Conservation (phyloP, 2,329 filamentous ascomycete species). For the Fusarium praegraminearum region DNA sequence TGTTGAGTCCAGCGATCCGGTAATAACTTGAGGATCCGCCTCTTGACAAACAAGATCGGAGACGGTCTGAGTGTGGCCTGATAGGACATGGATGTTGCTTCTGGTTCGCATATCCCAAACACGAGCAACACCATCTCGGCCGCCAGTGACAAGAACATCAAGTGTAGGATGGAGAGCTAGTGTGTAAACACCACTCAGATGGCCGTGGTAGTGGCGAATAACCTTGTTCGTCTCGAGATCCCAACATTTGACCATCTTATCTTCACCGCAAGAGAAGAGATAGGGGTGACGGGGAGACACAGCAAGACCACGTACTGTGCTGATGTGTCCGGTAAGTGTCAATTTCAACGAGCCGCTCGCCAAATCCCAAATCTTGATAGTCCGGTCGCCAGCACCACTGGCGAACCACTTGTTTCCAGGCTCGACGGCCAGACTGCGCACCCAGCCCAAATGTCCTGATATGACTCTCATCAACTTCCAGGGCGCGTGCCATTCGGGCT, state of each 20-base stretch:
- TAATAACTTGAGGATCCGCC: constrained; percentile 95
- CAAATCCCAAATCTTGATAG: constrained; percentile 99
- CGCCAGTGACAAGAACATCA: constrained; percentile 94
- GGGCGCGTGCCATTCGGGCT: constrained; percentile 95
- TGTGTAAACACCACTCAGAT: constrained; percentile 95
- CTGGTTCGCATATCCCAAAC: constrained; percentile 99
- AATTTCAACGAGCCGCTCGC: constrained; percentile 86
- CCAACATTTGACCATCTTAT: constrained; percentile 99
- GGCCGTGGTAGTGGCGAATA: constrained; percentile 96
- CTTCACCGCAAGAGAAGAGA: constrained; percentile 96
- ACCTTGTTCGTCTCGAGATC: constrained; percentile 99
- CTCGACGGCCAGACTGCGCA: constrained; percentile 88
- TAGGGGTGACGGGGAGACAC: constrained; percentile 96
- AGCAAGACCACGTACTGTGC: constrained; percentile 89
- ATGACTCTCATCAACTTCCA: constrained; percentile 99
- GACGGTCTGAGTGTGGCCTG: constrained; percentile 91
- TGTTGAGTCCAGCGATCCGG: constrained; percentile 90
- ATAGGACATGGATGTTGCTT: constrained; percentile 93
- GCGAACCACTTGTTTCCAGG: constrained; percentile 98
- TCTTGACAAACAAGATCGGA: constrained; percentile 93
- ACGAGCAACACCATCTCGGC: constrained; percentile 90
- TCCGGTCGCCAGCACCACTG: constrained; percentile 92
- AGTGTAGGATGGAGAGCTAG: constrained; percentile 93
- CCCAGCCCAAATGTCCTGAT: constrained; percentile 96
- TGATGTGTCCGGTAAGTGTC: constrained; percentile 94